Base-by-base conservation (phyloP, 768 basidiomycete genomes). In the Tremella fuciformis region DNA sequence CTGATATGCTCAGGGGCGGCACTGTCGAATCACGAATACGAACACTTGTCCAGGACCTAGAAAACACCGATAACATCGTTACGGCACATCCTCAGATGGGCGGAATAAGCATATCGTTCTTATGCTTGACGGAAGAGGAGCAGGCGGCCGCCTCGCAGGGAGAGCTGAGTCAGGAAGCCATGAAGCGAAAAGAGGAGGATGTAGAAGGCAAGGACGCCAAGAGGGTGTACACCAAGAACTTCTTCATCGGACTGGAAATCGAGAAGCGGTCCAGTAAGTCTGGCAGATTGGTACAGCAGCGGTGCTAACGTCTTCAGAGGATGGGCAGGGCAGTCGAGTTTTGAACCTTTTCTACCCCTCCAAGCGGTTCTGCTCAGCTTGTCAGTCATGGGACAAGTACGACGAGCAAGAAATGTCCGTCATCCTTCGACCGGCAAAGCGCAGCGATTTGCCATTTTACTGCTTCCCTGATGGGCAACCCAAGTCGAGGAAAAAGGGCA, bases 1-100 rank as follows among this genome's bases (percentile, higher is more conserved):
- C 15, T 52, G 51, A 25, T 34, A 51, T 19, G 21, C 3, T 1
- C 50, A 87, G 86, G 86, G 79, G 91, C n/a, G 94, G 94, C 44
- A 97, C 93, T n/a, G 96, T 99, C 25, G 94, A 99, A 79, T 97
- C 96, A 19, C 85, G 89, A 68, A 83, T 98, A 80, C 86, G 96
- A 44, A 92, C 92, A 76, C 83, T 99, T 25, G 92, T 99, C 55
- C 93, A 94, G 86, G 96, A 96, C 80, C 85, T 99, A 53, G 94
- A 98, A 81, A 89, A 87, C 67, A 91, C 92, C 67, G 96, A 97
- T 61, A 87, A 89, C 57, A 81, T 99, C 69, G 84, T 85, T 56
- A 81, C 92, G 58, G 93, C 92, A 48, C 96, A 98, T 80, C 96
- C 96, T 34, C 96, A 91, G 80, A 83, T 89, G 78, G 92, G 89